Evolutionary conservation across 768 basidiomycete species (phyloP).

Genomic region (Suillus variegatus): DNA sequence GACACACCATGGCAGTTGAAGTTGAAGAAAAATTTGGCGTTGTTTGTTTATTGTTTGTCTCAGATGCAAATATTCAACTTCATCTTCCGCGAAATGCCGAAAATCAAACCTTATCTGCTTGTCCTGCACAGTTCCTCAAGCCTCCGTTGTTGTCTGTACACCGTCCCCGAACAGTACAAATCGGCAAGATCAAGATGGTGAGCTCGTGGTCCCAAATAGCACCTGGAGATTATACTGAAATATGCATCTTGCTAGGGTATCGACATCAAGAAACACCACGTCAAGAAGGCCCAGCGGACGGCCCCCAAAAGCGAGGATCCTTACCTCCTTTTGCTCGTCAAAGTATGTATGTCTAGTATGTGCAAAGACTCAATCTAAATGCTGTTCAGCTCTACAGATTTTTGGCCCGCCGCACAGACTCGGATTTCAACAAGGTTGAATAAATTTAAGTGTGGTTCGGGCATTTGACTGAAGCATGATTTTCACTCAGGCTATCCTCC

Average conservation of each 20-base stretch:
- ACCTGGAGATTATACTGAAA: constrained; percentile 23
- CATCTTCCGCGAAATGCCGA: constrained; percentile 22
- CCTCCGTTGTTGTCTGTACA: constrained; percentile 40
- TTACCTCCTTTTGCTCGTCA: constrained; percentile 96
- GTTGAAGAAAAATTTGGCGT: constrained; percentile 44
- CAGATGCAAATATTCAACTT: constrained; percentile 26
- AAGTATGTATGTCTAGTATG: constrained; percentile 53
- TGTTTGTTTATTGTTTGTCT: constrained; percentile 36
- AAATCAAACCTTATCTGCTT: constrained; percentile 36
- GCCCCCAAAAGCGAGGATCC: constrained; percentile 99
- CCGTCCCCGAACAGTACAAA: constrained; percentile 51
- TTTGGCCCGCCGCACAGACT: constrained; percentile 95
- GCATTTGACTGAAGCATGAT: constrained; percentile 21
- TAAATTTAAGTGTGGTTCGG: constrained; percentile 9
- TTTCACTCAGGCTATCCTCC: constrained; percentile 76
- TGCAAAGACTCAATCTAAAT: constrained; percentile 13
- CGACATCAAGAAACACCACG: constrained; percentile 95
- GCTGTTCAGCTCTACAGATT: constrained; percentile 89
- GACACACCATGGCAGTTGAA: constrained; percentile 75
- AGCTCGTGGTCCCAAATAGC: constrained; percentile 49
- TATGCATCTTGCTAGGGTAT: constrained; percentile 66
- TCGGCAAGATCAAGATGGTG: constrained; percentile 80
- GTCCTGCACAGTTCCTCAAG: constrained; percentile 71
- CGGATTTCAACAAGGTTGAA: constrained; percentile 89
- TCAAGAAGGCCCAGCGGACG: constrained; percentile 94